Percentiles rank a stretch among this genome's conserved stretches.
phyloP scores from a whole-genome alignment of 2,329 filamentous ascomycete genomes.

The Xylaria sp. region DNA sequence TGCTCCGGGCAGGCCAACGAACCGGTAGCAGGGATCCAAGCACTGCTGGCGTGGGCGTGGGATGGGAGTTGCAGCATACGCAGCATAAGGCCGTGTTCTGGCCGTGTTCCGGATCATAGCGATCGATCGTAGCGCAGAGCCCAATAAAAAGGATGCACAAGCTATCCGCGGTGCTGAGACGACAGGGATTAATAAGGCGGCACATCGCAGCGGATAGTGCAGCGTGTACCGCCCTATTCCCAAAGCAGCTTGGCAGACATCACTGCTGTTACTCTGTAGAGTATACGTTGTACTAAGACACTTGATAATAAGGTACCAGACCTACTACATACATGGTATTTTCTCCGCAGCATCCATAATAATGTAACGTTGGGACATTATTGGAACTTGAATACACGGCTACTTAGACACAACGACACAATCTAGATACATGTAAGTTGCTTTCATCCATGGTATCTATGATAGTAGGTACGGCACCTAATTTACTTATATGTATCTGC shows the following conservation, averaged over 20 bases:
- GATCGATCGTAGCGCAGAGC: constrained; percentile 43
- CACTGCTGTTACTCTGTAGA: too few relatives aligned
- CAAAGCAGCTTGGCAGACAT: constrained; percentile 1
- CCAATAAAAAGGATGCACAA: constrained; percentile 12
- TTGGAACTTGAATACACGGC: too few relatives aligned
- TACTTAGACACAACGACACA: too few relatives aligned
- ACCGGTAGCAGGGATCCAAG: constrained; percentile 39
- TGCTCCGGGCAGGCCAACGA: constrained; percentile 6
- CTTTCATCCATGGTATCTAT: too few relatives aligned
- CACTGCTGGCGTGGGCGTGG: constrained; percentile 44
- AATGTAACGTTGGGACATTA: neutral
- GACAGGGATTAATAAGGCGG: constrained; percentile 12
- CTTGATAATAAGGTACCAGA: too few relatives aligned
- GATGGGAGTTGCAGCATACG: too few relatives aligned
- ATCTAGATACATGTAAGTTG: too few relatives aligned
- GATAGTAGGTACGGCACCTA: too few relatives aligned
- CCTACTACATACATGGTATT: neutral
- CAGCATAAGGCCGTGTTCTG: too few relatives aligned
- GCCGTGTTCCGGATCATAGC: constrained; percentile 25
- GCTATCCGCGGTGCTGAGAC: constrained; percentile 4
- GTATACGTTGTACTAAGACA: too few relatives aligned
- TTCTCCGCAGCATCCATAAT: neutral
- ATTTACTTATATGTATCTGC: too few relatives aligned
- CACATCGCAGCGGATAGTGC: constrained; percentile 16
- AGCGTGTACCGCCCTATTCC: constrained; percentile 11